A percentile compares a stretch with the other conserved stretches of the same genome.
Evolutionary conservation across 2,329 filamentous ascomycete species (phyloP).

Genomic region (Metarhizium brunneum): DNA sequence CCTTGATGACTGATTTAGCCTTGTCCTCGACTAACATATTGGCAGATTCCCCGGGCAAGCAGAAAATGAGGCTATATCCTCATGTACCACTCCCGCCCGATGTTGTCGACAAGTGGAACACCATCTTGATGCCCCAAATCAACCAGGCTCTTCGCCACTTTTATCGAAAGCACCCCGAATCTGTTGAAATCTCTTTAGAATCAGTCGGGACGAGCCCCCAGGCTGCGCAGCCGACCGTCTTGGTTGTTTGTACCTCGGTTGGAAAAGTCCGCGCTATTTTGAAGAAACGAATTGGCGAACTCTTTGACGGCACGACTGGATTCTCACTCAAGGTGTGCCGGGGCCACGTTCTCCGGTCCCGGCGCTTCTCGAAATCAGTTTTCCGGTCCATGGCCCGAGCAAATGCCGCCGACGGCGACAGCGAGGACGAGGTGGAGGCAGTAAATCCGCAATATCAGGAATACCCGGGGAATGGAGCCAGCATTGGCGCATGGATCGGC

Average conservation of each 20-base stretch:
- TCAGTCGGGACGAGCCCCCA: constrained; percentile 61
- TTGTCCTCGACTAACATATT: constrained; percentile 4
- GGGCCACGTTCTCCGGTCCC: constrained; percentile 57
- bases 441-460: constrained; percentile 71
- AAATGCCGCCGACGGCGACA: constrained; percentile 29
- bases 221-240: constrained; percentile 60
- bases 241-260: constrained; percentile 70
- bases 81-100: constrained; percentile 49
- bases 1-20: neutral
- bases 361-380: constrained; percentile 28
- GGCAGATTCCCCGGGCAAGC: constrained; percentile 12
- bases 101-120: constrained; percentile 63
- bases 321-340: constrained; percentile 64
- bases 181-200: constrained; percentile 68
- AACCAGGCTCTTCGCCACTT: constrained; percentile 62
- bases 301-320: constrained; percentile 54
- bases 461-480: constrained; percentile 74
- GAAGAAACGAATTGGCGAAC: constrained; percentile 53
- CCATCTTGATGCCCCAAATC: constrained; percentile 60
- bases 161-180: constrained; percentile 65
- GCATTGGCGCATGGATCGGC: constrained; percentile 83
- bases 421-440: constrained; percentile 29
- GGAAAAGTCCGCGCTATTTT: constrained; percentile 63
- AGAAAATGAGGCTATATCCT: constrained; percentile 49
- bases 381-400: constrained; percentile 21